A percentile compares a stretch with the other conserved stretches of the same genome.
Conservation (phyloP, 1,284 basidiomycete species). For the Melampsora abietis-canadensis region DNA sequence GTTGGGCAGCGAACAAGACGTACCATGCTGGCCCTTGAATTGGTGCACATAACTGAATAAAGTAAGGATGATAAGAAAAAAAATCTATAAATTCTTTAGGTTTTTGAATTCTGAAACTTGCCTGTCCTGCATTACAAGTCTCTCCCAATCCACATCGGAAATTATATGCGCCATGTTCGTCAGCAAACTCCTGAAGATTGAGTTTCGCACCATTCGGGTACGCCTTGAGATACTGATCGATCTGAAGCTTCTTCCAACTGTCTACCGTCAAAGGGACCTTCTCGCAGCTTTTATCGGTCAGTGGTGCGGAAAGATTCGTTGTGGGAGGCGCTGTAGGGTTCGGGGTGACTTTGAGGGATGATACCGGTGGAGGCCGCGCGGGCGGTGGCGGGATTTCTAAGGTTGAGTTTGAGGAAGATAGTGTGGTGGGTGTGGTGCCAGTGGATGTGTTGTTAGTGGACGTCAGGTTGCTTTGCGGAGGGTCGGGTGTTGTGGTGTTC, state of each 20-base stretch:
- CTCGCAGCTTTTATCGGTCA: neutral
- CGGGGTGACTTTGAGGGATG: neutral
- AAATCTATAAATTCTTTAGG: neutral
- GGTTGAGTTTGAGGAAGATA: neutral
- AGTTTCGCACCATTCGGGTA: slow-evolving; percentile 9
- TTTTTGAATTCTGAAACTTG: neutral
- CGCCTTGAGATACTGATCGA: slow-evolving; percentile 6
- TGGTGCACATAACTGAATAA: slow-evolving; percentile 17
- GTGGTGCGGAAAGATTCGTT: neutral
- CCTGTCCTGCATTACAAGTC: slow-evolving; percentile 23
- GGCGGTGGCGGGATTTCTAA: slow-evolving; percentile 3
- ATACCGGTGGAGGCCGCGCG: no score
- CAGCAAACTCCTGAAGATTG: slow-evolving; percentile 13
- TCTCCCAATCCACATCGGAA: slow-evolving; percentile 4
- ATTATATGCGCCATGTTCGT: slow-evolving; percentile 1
- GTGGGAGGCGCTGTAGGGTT: neutral
- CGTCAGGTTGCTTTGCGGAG: neutral
- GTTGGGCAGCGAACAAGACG: slow-evolving; percentile 7
- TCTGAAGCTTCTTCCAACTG: slow-evolving; percentile 14
- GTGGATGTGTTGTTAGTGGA: neutral
- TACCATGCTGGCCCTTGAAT: slow-evolving; percentile 16
- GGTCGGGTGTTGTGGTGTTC: neutral
- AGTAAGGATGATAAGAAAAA: neutral
- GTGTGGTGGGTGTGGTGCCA: neutral
- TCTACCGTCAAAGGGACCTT: neutral